Evolutionary conservation across 2,329 filamentous ascomycete genomes (phyloP).

Genomic region (Beauveria pseudobassiana): DNA sequence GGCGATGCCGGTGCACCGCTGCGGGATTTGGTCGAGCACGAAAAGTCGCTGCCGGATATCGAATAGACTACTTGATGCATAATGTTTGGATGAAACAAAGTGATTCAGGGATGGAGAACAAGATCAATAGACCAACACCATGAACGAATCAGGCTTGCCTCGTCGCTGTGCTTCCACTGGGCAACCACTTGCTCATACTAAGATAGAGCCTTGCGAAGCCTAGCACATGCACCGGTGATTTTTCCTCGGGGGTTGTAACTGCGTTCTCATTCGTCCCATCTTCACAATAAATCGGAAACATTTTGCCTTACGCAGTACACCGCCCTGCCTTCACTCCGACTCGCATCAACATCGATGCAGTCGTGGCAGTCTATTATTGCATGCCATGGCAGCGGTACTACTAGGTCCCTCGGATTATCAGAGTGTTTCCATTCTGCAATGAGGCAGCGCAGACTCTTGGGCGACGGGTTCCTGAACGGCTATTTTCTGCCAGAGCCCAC

Average conservation of each 20-base stretch:
- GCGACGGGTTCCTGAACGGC: background rate
- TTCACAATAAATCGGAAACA: background rate
- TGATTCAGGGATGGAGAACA: no score
- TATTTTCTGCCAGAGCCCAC: background rate
- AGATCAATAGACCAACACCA: no score
- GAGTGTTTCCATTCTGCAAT: no score
- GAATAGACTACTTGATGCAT: background rate
- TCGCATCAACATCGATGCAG: background rate
- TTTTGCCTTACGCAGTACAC: background rate
- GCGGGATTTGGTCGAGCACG: conserved; percentile 16
- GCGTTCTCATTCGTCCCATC: background rate
- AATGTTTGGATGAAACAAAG: no score
- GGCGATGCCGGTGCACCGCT: conserved; percentile 17
- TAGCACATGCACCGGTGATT: background rate
- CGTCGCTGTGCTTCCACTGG: background rate
- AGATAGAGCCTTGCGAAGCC: background rate
- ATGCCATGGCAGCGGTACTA: background rate
- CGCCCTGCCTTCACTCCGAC: background rate
- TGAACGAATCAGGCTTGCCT: no score
- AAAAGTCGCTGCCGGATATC: conserved; percentile 15
- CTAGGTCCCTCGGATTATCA: no score
- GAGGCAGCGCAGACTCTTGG: background rate
- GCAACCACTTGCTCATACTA: background rate
- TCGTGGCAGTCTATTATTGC: background rate
- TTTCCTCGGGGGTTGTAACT: background rate